Evolutionary conservation across 2,329 filamentous ascomycete species (phyloP).

Genomic region (Colletotrichum liaoningense): DNA sequence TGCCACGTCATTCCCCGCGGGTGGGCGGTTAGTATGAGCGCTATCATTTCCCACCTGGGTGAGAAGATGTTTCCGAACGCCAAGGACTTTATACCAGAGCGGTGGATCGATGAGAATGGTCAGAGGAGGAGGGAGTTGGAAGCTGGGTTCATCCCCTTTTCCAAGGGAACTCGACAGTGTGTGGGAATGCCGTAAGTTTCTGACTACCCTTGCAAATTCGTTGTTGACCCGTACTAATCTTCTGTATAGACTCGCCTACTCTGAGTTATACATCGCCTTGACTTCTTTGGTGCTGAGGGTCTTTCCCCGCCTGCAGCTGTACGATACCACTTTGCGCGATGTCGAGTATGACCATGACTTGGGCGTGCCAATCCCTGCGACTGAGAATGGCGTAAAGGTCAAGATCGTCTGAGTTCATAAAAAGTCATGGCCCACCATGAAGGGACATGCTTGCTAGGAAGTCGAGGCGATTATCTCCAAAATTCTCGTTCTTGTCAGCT

Average conservation of each 20-base stretch:
- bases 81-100: slow-evolving; percentile 36
- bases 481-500: too few species aligned
- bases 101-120: slow-evolving; percentile 37
- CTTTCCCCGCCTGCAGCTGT: slow-evolving; percentile 41
- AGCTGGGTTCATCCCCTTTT: slow-evolving; percentile 30
- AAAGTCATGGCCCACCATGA: too few species aligned
- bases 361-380: slow-evolving; percentile 37
- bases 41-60: slow-evolving; percentile 33
- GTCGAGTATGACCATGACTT: slow-evolving; percentile 42
- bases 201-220: not conserved
- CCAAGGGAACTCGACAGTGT: slow-evolving; percentile 34
- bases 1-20: slow-evolving; percentile 27
- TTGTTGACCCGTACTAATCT: not conserved
- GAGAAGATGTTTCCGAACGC: slow-evolving; percentile 31
- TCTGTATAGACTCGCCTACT: slow-evolving; percentile 40
- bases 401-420: not conserved
- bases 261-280: slow-evolving; percentile 42
- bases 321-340: slow-evolving; percentile 43
- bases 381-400: slow-evolving; percentile 35
- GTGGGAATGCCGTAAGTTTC: slow-evolving; percentile 36
- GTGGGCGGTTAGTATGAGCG: slow-evolving; percentile 31
- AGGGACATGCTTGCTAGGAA: too few species aligned
- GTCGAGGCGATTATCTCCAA: too few species aligned
- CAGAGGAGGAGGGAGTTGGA: slow-evolving; percentile 19
- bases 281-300: slow-evolving; percentile 42